phyloP scores from a whole-genome alignment of 768 basidiomycete species.

The Candolleomyces eurysporus region DNA sequence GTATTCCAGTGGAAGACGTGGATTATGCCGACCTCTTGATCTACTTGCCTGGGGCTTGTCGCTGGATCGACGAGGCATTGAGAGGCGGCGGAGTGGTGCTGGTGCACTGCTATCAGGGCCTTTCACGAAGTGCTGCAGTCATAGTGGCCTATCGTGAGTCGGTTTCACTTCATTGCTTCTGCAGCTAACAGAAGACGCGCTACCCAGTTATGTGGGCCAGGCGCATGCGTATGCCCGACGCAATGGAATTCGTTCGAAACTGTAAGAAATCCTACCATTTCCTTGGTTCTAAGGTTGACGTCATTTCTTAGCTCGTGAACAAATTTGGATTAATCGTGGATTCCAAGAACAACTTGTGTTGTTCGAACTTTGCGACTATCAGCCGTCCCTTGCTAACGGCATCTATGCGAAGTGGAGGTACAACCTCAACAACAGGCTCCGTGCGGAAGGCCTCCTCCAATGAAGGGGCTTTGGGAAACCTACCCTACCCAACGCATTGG shows the following conservation, averaged over 20 bases:
- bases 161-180: neutral
- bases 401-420: slow-evolving; percentile 68
- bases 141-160: slow-evolving; percentile 74
- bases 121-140: slow-evolving; percentile 66
- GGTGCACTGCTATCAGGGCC: slow-evolving; percentile 66
- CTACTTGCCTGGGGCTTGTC: slow-evolving; percentile 61
- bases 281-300: slow-evolving; percentile 1
- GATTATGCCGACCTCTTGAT: slow-evolving; percentile 70
- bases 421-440: slow-evolving; percentile 49
- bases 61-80: slow-evolving; percentile 64
- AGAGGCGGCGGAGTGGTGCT: slow-evolving; percentile 57
- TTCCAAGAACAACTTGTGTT: slow-evolving; percentile 78
- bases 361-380: slow-evolving; percentile 71
- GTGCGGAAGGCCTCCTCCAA: slow-evolving; percentile 35
- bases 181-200: slow-evolving; percentile 10
- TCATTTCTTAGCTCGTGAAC: slow-evolving; percentile 57
- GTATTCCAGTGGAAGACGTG: slow-evolving; percentile 68
- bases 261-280: slow-evolving; percentile 34
- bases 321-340: slow-evolving; percentile 78
- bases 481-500: neutral
- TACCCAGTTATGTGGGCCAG: slow-evolving; percentile 64
- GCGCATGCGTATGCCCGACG: slow-evolving; percentile 53
- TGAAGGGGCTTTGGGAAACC: neutral
- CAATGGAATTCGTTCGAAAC: slow-evolving; percentile 58
- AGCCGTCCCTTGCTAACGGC: slow-evolving; percentile 55